Base-by-base conservation (phyloP, 139 green algal genomes). In the Micractinium conductrix region DNA sequence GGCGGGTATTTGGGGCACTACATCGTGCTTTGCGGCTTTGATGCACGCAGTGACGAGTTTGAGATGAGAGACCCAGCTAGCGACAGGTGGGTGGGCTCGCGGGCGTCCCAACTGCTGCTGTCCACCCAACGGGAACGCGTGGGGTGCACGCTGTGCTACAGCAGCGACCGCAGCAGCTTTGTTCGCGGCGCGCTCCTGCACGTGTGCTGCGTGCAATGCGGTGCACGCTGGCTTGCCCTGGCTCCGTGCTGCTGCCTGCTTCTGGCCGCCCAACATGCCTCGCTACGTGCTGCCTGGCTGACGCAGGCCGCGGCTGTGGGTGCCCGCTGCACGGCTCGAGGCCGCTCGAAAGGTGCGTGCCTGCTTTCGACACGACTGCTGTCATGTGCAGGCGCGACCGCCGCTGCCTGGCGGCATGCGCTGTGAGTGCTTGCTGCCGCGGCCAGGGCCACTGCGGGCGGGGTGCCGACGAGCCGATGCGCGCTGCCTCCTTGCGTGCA, bases 21-120 rank as follows among this genome's bases (percentile, higher is more conserved):
- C 79, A 73, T 95, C 1, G 87, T 95, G 44, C 24, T 95, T 0
- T 89, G 72, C 21, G 91, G 88, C 9, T 93, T 92, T 38, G 73
- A 92, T 55, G 60, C 53, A 0, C 37, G 58, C 17, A 85, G 45
- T 45, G 83, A 90, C 63, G 74, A 53, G 30, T 96, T 93, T 65
- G 62, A 87, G 24, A 53, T 95, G 19, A 80, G 87, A 24, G 93
- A 96, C 81, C 93, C 93, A 38, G 91, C 91, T 19, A 40, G 63
- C 24, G 50, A 68, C 21, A 71, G 76, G 76, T 72, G 58, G 30
- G 68, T 8, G 40, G 7, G 68, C 4, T 50, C n/a, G n/a, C n/a
- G n/a, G n/a, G n/a, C n/a, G n/a, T n/a, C n/a, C n/a, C n/a, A n/a
- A n/a, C n/a, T n/a, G n/a, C n/a, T n/a, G n/a, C n/a, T n/a, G n/a